Evolutionary conservation across 2,329 filamentous ascomycete genomes (phyloP).

Genomic region (Moelleriella libera): DNA sequence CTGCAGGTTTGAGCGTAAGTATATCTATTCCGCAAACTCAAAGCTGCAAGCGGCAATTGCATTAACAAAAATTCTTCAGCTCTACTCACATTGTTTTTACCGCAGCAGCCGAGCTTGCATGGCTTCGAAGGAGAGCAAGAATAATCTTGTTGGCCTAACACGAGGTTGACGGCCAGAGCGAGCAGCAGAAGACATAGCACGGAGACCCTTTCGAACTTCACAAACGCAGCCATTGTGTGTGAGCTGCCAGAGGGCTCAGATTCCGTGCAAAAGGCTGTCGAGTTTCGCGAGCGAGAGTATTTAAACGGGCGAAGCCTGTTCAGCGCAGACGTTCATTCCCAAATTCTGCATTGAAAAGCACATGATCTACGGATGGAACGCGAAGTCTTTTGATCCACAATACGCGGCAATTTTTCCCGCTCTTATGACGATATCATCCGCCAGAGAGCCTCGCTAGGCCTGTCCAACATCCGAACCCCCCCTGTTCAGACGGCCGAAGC

Average conservation of each 20-base stretch:
- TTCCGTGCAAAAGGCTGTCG: neutral
- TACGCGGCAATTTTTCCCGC: neutral
- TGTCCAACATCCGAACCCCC: neutral
- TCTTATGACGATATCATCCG: neutral
- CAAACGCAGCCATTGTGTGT: neutral
- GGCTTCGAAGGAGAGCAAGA: constrained; percentile 1
- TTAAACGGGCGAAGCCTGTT: neutral
- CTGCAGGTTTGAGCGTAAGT: neutral
- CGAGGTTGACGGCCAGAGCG: neutral
- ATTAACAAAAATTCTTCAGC: neutral
- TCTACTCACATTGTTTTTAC: neutral
- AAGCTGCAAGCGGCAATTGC: neutral
- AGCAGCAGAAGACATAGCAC: neutral
- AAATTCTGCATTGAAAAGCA: neutral
- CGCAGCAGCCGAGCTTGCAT: constrained; percentile 2
- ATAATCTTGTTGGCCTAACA: constrained; percentile 1
- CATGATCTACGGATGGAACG: neutral
- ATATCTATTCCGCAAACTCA: neutral
- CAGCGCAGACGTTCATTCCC: neutral
- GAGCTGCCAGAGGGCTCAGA: neutral
- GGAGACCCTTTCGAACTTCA: neutral
- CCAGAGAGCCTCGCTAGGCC: neutral
- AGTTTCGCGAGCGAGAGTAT: neutral
- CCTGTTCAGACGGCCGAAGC: neutral
- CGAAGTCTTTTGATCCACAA: neutral